Conservation (phyloP, 352 stramenopile species). For the Globisporangium paroecandrum region DNA sequence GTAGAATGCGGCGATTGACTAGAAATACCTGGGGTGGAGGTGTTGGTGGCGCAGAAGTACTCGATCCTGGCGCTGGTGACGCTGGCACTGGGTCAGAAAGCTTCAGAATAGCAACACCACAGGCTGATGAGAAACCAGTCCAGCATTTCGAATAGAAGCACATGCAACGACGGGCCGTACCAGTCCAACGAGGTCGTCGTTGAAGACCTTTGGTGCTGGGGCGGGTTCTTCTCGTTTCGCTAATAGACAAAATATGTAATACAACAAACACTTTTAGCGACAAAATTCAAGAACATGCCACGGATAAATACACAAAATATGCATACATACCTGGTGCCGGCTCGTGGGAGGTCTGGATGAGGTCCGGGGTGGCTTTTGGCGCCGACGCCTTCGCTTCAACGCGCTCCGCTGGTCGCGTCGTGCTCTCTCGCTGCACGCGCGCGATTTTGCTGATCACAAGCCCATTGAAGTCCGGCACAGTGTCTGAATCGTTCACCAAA, state of each 20-base stretch:
- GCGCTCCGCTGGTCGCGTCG: constrained; percentile 36
- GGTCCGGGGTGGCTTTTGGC: constrained; percentile 46
- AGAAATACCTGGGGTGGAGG: constrained; percentile 31
- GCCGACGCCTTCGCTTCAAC: constrained; percentile 26
- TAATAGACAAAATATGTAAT: constrained; percentile 12
- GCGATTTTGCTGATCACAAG: constrained; percentile 81
- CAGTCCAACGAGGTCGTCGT: constrained; percentile 78
- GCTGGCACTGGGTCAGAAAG: constrained; percentile 58
- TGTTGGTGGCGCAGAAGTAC: constrained; percentile 29
- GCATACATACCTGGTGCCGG: constrained; percentile 8
- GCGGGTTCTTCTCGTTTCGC: constrained; percentile 51
- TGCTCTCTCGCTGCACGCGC: constrained; percentile 50
- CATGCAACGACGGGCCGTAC: constrained; percentile 22
- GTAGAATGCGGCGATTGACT: background rate
- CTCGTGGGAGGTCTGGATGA: constrained; percentile 63
- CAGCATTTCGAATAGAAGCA: background rate
- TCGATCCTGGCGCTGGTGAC: constrained; percentile 22
- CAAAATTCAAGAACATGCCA: background rate
- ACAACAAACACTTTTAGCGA: background rate
- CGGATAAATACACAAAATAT: background rate
- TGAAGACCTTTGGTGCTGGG: constrained; percentile 56
- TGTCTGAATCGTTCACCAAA: constrained; percentile 63
- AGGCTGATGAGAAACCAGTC: background rate
- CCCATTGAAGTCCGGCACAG: constrained; percentile 77
- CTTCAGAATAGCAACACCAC: constrained; percentile 23